A percentile compares a stretch with the other conserved stretches of the same genome.
Evolutionary conservation across 2,329 filamentous ascomycete species (phyloP).

Genomic region (Periconia sp.): DNA sequence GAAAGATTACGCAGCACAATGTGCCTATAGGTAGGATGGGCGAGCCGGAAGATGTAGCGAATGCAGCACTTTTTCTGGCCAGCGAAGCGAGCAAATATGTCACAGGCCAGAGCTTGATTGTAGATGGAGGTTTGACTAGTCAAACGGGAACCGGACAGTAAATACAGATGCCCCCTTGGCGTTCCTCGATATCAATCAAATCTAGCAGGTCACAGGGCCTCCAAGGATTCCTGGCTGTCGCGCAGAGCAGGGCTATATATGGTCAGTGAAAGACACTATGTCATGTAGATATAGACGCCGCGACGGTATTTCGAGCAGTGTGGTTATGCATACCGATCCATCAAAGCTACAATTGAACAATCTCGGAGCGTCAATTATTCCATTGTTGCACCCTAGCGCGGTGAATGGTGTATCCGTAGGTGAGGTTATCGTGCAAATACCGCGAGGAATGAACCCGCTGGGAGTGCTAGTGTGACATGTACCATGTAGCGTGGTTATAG

Average conservation of each 20-base stretch:
- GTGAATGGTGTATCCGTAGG: not conserved
- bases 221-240: not conserved
- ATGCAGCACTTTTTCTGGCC: conserved; percentile 37
- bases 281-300: not conserved
- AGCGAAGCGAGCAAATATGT: conserved; percentile 38
- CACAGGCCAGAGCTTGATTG: conserved; percentile 39
- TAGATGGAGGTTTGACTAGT: conserved; percentile 44
- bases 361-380: not conserved
- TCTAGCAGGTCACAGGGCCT: conserved; percentile 1
- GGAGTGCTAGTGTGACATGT: conserved; percentile 8
- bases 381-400: conserved; percentile 3
- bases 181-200: too few species aligned
- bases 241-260: conserved; percentile 1
- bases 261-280: not conserved
- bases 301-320: too few species aligned
- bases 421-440: conserved; percentile 3
- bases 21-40: conserved; percentile 42
- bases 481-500: conserved; percentile 1
- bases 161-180: too few species aligned
- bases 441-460: conserved; percentile 3
- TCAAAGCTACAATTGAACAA: conserved; percentile 4
- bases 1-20: conserved; percentile 6
- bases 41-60: conserved; percentile 40
- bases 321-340: conserved; percentile 1
- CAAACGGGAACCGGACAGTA: too few species aligned